Evolutionary conservation across 306 rosid species (phyloP).

Genomic region (Trifolium repens): DNA sequence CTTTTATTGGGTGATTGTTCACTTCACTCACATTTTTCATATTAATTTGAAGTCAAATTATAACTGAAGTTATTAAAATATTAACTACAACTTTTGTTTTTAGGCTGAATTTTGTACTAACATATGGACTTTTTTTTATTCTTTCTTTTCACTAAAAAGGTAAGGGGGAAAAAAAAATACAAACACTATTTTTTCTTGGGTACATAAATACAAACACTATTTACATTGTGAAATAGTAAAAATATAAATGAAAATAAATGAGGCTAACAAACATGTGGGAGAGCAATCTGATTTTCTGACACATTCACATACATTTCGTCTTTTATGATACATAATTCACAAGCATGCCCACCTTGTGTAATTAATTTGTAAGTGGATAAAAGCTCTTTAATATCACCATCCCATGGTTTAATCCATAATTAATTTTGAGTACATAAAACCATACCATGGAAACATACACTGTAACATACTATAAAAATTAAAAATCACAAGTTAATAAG

Average conservation of each 20-base stretch:
- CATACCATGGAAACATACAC: neutral
- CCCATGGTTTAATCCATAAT: conserved; percentile 1
- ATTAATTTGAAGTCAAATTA: too few relatives aligned
- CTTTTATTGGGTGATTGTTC: too few relatives aligned
- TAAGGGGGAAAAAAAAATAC: neutral
- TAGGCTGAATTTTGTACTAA: neutral
- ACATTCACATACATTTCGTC: conserved; percentile 24
- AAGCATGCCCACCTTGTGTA: neutral
- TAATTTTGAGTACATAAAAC: neutral
- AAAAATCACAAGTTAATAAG: neutral
- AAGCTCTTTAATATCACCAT: neutral
- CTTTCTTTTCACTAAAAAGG: neutral
- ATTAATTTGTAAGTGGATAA: neutral
- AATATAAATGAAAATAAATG: neutral
- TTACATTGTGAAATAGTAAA: neutral
- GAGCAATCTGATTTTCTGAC: conserved; percentile 24
- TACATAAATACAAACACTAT: neutral
- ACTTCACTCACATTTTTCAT: too few relatives aligned
- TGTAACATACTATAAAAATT: neutral
- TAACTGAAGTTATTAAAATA: too few relatives aligned
- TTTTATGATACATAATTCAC: conserved; percentile 18
- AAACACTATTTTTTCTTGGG: too few relatives aligned
- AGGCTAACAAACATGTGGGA: neutral
- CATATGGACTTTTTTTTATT: too few relatives aligned
- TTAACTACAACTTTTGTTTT: too few relatives aligned